These are phyloP conservation scores for Filosporella fistucella DNA, from an alignment of 495 filamentous ascomycete species.

Conservation along the genomic window DNA sequence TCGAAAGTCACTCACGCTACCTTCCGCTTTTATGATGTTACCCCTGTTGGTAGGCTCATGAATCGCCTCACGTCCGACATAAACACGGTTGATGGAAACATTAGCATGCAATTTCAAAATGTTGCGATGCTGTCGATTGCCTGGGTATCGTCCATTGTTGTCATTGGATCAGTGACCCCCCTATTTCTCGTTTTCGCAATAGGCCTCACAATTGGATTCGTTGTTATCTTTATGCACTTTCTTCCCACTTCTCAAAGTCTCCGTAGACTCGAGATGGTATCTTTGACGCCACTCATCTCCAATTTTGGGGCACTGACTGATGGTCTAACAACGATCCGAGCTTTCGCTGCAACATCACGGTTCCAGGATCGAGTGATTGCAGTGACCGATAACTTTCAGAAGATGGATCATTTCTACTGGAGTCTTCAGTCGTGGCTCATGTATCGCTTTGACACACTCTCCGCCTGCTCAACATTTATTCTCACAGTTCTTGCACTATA, in stretches of 20 bases:
- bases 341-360: conserved; percentile 65
- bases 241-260: conserved; percentile 79
- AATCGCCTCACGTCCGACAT: conserved; percentile 85
- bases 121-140: conserved; percentile 60
- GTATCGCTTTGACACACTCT: conserved; percentile 70
- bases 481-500: conserved; percentile 67
- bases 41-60: conserved; percentile 79
- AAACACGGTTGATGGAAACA: conserved; percentile 74
- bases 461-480: conserved; percentile 63
- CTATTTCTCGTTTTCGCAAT: conserved; percentile 67
- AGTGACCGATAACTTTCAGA: conserved; percentile 78
- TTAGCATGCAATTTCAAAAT: conserved; percentile 61
- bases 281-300: conserved; percentile 73
- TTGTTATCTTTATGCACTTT: conserved; percentile 65
- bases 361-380: conserved; percentile 73
- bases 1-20: conserved; percentile 67
- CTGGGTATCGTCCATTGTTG: conserved; percentile 65
- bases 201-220: conserved; percentile 55
- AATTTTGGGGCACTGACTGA: conserved; percentile 80
- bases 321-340: conserved; percentile 74
- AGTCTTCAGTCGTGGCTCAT: conserved; percentile 76
- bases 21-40: conserved; percentile 85
- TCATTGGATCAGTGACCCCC: conserved; percentile 73
- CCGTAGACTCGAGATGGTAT: conserved; percentile 78
- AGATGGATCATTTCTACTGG: conserved; percentile 94